A percentile compares a stretch with the other conserved stretches of the same genome.
These are phyloP conservation scores for Astraeus odoratus DNA, from an alignment of 768 basidiomycete species.

Conservation along the genomic window DNA sequence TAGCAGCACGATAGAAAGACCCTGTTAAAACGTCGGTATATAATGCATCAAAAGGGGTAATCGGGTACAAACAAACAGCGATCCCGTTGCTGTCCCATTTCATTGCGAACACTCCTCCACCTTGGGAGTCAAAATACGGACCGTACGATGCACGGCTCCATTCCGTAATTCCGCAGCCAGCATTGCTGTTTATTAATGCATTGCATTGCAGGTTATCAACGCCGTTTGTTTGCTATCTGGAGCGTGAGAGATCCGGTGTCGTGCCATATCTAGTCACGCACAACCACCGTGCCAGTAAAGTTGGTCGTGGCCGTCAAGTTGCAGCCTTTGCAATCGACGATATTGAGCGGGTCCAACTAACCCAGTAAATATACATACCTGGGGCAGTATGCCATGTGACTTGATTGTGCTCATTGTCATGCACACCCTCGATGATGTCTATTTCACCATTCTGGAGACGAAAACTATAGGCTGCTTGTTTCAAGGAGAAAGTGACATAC, in stretches of 20 bases:
- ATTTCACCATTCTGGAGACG: constrained; percentile 62
- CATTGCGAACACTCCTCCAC: constrained; percentile 85
- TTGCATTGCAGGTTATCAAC: constrained; percentile 49
- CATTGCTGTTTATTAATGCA: constrained; percentile 45
- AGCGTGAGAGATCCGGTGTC: constrained; percentile 1
- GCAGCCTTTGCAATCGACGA: constrained; percentile 39
- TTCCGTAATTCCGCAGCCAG: constrained; percentile 75
- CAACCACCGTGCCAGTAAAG: constrained; percentile 60
- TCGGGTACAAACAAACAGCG: constrained; percentile 55
- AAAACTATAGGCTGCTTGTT: constrained; percentile 6
- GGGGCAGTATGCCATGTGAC: constrained; percentile 73
- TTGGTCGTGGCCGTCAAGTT: constrained; percentile 44
- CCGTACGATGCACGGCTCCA: constrained; percentile 83
- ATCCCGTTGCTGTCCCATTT: constrained; percentile 80
- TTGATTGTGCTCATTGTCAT: constrained; percentile 80
- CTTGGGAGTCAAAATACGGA: constrained; percentile 67
- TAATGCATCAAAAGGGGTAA: neutral
- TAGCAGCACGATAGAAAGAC: constrained; percentile 76
- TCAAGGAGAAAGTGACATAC: constrained; percentile 17
- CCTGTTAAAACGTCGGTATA: constrained; percentile 36
- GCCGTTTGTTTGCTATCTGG: constrained; percentile 38
- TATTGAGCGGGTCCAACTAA: constrained; percentile 1
- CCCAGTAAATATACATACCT: constrained; percentile 29
- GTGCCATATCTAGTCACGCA: constrained; percentile 27
- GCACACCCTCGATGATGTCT: constrained; percentile 80